phyloP scores from a whole-genome alignment of 2,329 filamentous ascomycete genomes.

The Microdochium nivale region DNA sequence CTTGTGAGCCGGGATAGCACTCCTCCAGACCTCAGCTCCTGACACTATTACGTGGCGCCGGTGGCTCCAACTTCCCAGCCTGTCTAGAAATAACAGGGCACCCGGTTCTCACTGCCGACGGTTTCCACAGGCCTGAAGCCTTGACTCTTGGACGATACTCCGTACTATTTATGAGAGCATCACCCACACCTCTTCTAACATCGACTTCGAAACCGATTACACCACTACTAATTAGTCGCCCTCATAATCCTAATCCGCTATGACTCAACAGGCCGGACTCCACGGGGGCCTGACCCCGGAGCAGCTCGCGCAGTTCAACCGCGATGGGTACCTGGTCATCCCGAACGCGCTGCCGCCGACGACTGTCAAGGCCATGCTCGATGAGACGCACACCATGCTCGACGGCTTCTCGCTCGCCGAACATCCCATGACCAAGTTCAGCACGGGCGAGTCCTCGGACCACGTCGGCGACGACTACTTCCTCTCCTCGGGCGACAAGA shows the following conservation, averaged over 20 bases:
- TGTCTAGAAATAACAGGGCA: not conserved
- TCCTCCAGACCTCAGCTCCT: not conserved
- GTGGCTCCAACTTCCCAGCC: not conserved
- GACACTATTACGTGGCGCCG: not conserved
- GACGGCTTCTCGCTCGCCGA: conserved; percentile 66
- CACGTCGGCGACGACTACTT: conserved; percentile 97
- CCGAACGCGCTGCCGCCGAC: conserved; percentile 61
- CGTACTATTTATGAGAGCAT: not conserved
- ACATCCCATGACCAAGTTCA: conserved; percentile 92
- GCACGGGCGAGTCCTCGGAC: conserved; percentile 63
- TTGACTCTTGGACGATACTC: not conserved
- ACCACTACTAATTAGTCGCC: not conserved
- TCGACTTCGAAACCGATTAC: not conserved
- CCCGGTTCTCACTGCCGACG: not conserved
- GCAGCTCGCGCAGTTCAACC: conserved; percentile 65
- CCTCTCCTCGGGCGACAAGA: conserved; percentile 77
- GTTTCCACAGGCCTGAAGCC: not conserved
- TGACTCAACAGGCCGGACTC: not conserved
- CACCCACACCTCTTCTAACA: not conserved
- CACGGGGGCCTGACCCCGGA: conserved; percentile 54
- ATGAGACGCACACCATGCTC: conserved; percentile 68
- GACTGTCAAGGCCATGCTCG: conserved; percentile 60
- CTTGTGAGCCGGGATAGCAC: not conserved
- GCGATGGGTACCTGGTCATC: conserved; percentile 86
- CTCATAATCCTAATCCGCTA: conserved; percentile 7